Evolutionary conservation across 2,329 filamentous ascomycete species (phyloP).

Genomic region (Graphiopsis chlorocephala): DNA sequence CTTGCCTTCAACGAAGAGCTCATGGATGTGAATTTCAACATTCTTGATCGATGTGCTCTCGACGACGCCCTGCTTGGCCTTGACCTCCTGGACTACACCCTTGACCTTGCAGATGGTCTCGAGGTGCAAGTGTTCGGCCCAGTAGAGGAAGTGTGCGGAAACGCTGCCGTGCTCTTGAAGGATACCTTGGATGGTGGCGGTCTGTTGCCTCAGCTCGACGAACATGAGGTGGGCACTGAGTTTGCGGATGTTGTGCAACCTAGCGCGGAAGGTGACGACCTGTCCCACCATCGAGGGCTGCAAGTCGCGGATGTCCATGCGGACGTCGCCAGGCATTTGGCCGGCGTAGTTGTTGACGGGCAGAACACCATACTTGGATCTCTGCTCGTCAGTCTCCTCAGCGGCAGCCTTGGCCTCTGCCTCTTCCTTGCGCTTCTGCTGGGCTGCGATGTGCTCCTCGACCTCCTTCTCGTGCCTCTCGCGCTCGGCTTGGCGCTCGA

Average conservation of each 20-base stretch:
- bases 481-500: constrained; percentile 44
- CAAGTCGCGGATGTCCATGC: constrained; percentile 52
- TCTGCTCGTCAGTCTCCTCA: constrained; percentile 59
- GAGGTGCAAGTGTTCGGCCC: constrained; percentile 77
- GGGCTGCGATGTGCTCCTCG: constrained; percentile 44
- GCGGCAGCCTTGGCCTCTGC: constrained; percentile 48
- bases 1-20: constrained; percentile 61
- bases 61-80: constrained; percentile 63
- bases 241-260: constrained; percentile 75
- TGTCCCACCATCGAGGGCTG: constrained; percentile 54
- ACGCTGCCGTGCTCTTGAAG: constrained; percentile 62
- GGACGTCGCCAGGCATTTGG: constrained; percentile 47
- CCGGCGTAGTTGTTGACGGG: constrained; percentile 59
- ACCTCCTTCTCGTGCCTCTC: constrained; percentile 46
- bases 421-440: constrained; percentile 47
- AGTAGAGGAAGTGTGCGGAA: constrained; percentile 75
- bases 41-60: constrained; percentile 72
- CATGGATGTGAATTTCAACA: constrained; percentile 70
- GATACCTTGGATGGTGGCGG: constrained; percentile 80
- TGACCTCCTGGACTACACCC: constrained; percentile 69
- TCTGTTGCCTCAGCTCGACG: constrained; percentile 80
- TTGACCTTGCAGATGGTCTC: constrained; percentile 77
- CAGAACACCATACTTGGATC: constrained; percentile 56
- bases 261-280: constrained; percentile 64
- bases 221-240: constrained; percentile 83